Base-by-base conservation (phyloP, 148 eudicot species). In the Rhododendron griersonianum region DNA sequence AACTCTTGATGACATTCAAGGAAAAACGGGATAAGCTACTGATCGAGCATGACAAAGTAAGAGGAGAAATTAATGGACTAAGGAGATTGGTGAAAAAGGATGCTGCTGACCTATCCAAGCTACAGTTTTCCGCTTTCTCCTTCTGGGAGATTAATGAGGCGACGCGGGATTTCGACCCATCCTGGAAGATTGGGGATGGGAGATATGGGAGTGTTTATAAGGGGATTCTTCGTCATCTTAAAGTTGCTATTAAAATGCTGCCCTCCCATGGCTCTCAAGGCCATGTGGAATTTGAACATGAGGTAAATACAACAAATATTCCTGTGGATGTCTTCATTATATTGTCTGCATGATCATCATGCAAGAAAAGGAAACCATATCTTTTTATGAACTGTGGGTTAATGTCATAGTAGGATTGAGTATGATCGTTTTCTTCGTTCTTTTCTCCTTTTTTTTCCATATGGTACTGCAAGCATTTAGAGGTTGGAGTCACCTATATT, bases 181-280 rank as follows among this genome's bases (percentile, higher is more conserved):
- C 92, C 51, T 90, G 82, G 85, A 93, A 90, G 89, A 93, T 95
- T 65, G 95, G 95, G 85, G 96, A 94, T 84, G 96, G 99, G 83
- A 94, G 86, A 82, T 88, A 57, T 48, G 99, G 98, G 82, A 91
- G 93, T 89, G 88, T 93, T 74, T 96, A 95, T 78, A 92, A 86
- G 88, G 99, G 98, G 39, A 25, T 88, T 45, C 91, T 94, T 87
- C 90, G 88, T 16, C 93, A 93, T 85, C 82, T 88, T n/a, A 90
- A 91, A 87, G 95, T 96, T 77, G 96, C 95, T 74, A 94, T 96
- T 78, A 95, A 91, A 90, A 96, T 96, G 99, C 88, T 96, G 87
- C 98, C 96, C 69, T 91, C 89, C 83, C 90, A 86, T 87, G 92
- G 94, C 53, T 92, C 89, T 84, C 92, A 88, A 81, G 90, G 91